Evolutionary conservation across 2,329 filamentous ascomycete genomes (phyloP), one percentile per base, ranked within the genome.

Genomic region (Pseudogymnoascus sp.): DNA sequence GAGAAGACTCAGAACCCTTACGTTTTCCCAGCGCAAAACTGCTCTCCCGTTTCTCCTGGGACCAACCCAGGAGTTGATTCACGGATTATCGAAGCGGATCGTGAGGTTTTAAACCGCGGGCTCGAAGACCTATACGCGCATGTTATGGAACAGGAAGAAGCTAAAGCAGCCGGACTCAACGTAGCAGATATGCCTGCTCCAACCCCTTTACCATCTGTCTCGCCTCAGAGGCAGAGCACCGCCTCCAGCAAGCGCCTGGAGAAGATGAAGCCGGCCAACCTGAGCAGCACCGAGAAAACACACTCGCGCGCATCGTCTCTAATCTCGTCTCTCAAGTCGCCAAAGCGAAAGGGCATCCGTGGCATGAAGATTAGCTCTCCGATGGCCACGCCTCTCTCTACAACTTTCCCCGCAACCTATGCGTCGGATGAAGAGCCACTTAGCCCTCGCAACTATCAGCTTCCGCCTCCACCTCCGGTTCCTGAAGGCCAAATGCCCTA

Each of bases 71-170:
- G 85, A 21, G 90, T 97, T 65, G 91, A 97, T 74, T 86, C 88
- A 64, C 82, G 82, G 64, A 83, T 96, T 14, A 82, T 97, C 24
- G 84, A 88, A 64, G 82, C 84, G 65, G 90, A 96, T 75, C 85
- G 83, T 73, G 81, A 83, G 71, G 87, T 88, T 78, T 86, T 90
- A 67, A 87, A 95, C 74, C 81, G 87, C 67, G 90, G 96, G 74
- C 86, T 97, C 75, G 92, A 96, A 74, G 86, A 90, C 70, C 86
- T 97, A 74, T 97, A 97, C 76, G 91, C 87, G 66, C 89, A 92
- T 68, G 93, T 96, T 67, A 89, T 96, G 86, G 91, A 92, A 74
- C 90, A 96, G 70, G 93, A 97, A 71, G 84, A 83, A 64, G 84
- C 84, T 61, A 87, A 86, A 73, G 78, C 81, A 67, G 79, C 79